A percentile compares a stretch with the other conserved stretches of the same genome.
phyloP scores from a whole-genome alignment of 345 rosid species.

The Gossypium mustelinum region DNA sequence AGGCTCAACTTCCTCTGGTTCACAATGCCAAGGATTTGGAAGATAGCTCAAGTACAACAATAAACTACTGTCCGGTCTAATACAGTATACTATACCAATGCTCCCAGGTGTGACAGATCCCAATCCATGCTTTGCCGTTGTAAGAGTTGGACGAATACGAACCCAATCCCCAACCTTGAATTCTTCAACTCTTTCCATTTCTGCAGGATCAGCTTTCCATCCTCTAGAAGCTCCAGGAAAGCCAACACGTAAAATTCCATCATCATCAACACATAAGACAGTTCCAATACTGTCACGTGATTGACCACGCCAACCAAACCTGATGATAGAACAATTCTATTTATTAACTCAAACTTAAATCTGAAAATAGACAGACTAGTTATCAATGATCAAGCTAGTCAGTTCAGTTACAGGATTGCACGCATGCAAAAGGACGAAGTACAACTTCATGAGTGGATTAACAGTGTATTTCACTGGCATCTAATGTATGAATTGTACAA shows the following conservation, averaged over 20 bases:
- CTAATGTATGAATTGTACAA: neutral
- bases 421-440: neutral
- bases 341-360: neutral
- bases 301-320: constrained; percentile 96
- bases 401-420: neutral
- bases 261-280: constrained; percentile 95
- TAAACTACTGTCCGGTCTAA: constrained; percentile 93
- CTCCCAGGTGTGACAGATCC: constrained; percentile 95
- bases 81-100: constrained; percentile 87
- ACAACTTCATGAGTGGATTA: neutral
- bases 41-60: constrained; percentile 86
- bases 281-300: constrained; percentile 93
- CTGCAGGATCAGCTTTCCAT: constrained; percentile 99
- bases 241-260: constrained; percentile 96
- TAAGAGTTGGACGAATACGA: constrained; percentile 87
- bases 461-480: neutral
- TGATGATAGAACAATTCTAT: constrained; percentile 30
- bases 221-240: constrained; percentile 99
- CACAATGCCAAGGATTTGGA: constrained; percentile 89
- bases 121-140: constrained; percentile 88
- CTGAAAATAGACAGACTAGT: neutral
- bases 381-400: neutral
- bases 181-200: constrained; percentile 99
- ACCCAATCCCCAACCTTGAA: constrained; percentile 99
- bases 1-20: constrained; percentile 95